These are phyloP conservation scores for Oryza rufipogon DNA, from an alignment of 176 grass and related monocot genomes.

Conservation along the genomic window DNA sequence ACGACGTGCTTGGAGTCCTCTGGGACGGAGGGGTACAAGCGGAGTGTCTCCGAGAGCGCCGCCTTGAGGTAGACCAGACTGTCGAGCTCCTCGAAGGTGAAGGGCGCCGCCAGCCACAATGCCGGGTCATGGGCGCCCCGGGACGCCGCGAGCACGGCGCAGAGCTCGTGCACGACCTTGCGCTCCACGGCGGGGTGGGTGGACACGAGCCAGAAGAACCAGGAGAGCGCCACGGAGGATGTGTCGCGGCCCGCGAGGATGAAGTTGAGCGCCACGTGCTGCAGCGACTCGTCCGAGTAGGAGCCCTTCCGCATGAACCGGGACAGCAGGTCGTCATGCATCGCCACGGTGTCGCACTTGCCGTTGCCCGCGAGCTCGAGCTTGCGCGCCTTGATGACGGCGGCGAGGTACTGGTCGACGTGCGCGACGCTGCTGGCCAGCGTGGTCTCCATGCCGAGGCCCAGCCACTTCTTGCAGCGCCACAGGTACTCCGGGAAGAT, in stretches of 20 bases:
- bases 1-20: conserved; percentile 97
- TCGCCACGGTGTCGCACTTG: neutral
- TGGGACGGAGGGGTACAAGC: conserved; percentile 90
- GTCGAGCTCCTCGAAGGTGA: conserved; percentile 91
- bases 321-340: conserved; percentile 89
- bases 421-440: conserved; percentile 74
- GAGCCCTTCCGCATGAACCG: conserved; percentile 91
- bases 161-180: conserved; percentile 70
- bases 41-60: conserved; percentile 88
- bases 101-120: conserved; percentile 60
- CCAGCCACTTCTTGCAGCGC: conserved; percentile 90
- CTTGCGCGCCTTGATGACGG: conserved; percentile 86
- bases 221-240: conserved; percentile 91
- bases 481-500: conserved; percentile 91
- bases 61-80: conserved; percentile 92
- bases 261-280: conserved; percentile 96
- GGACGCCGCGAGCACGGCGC: conserved; percentile 56
- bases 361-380: conserved; percentile 54
- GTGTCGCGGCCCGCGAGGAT: conserved; percentile 97
- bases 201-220: conserved; percentile 99
- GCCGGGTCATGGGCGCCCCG: conserved; percentile 55
- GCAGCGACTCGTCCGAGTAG: conserved; percentile 84
- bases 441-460: conserved; percentile 84
- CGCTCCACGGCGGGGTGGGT: conserved; percentile 73
- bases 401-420: conserved; percentile 82